These are phyloP conservation scores for Tricholoma bakamatsutake DNA, from an alignment of 768 basidiomycete genomes.

Conservation along the genomic window DNA sequence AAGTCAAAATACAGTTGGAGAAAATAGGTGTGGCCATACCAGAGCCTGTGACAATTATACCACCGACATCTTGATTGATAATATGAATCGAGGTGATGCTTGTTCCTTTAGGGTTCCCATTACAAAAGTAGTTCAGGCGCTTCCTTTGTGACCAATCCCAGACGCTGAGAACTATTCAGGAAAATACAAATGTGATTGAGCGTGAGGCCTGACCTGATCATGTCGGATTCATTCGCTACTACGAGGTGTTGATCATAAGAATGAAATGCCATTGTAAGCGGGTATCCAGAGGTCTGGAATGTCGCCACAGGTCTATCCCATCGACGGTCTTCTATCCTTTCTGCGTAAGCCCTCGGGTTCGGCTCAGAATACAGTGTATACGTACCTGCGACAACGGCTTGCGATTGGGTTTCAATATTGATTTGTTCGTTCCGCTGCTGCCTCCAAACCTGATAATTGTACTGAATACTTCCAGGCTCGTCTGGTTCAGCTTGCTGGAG, in stretches of 20 bases:
- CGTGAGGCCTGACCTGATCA: slow-evolving; percentile 59
- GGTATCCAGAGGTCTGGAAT: slow-evolving; percentile 52
- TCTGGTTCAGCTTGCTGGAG: slow-evolving; percentile 86
- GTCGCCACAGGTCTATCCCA: slow-evolving; percentile 75
- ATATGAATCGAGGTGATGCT: slow-evolving; percentile 85
- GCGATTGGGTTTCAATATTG: slow-evolving; percentile 57
- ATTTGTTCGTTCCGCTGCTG: slow-evolving; percentile 86
- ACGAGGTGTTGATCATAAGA: slow-evolving; percentile 88
- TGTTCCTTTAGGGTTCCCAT: slow-evolving; percentile 78
- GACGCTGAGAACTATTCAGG: slow-evolving; percentile 45
- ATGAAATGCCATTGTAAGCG: slow-evolving; percentile 82
- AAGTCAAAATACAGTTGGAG: background rate
- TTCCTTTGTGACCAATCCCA: slow-evolving; percentile 91
- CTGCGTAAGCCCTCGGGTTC: background rate
- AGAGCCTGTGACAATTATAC: slow-evolving; percentile 83
- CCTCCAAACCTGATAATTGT: slow-evolving; percentile 95
- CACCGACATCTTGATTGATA: slow-evolving; percentile 94
- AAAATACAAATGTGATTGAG: background rate
- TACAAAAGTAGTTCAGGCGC: slow-evolving; percentile 78
- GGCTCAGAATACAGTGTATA: background rate
- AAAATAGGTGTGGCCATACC: slow-evolving; percentile 41
- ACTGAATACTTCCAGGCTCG: slow-evolving; percentile 90
- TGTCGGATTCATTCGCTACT: slow-evolving; percentile 79
- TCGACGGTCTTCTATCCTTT: slow-evolving; percentile 42
- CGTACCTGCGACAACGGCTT: slow-evolving; percentile 73